A percentile compares a stretch with the other conserved stretches of the same genome.
These are phyloP conservation scores for Oryza brachyantha DNA, from an alignment of 176 grass and related monocot species.

Conservation along the genomic window DNA sequence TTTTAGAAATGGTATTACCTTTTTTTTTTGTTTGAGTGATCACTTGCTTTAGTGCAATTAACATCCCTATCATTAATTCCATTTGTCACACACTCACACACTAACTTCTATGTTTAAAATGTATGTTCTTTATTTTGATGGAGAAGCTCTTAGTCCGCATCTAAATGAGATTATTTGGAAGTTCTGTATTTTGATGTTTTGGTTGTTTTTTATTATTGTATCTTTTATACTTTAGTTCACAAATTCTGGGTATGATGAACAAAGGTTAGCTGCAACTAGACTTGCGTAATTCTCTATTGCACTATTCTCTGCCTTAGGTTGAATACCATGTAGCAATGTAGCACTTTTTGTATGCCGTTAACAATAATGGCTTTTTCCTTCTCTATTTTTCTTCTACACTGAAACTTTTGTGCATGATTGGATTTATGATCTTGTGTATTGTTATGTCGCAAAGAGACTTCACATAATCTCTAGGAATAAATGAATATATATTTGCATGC, in stretches of 20 bases:
- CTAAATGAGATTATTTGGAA: background rate
- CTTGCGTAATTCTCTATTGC: background rate
- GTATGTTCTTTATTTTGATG: background rate
- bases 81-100: background rate
- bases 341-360: background rate
- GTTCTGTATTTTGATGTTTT: background rate
- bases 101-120: background rate
- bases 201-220: no score
- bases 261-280: background rate
- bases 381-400: conserved; percentile 7
- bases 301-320: background rate
- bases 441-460: background rate
- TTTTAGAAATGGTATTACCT: background rate
- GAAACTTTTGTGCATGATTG: background rate
- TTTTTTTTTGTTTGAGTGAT: background rate
- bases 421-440: background rate
- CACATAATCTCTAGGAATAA: background rate
- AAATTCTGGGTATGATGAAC: background rate
- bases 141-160: background rate
- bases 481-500: background rate
- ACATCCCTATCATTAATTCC: background rate
- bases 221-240: background rate
- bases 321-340: background rate
- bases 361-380: background rate
- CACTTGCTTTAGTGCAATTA: background rate